Evolutionary conservation across 768 basidiomycete genomes (phyloP), one percentile per base, ranked within the genome.

Genomic region (Tricholomella constricta): DNA sequence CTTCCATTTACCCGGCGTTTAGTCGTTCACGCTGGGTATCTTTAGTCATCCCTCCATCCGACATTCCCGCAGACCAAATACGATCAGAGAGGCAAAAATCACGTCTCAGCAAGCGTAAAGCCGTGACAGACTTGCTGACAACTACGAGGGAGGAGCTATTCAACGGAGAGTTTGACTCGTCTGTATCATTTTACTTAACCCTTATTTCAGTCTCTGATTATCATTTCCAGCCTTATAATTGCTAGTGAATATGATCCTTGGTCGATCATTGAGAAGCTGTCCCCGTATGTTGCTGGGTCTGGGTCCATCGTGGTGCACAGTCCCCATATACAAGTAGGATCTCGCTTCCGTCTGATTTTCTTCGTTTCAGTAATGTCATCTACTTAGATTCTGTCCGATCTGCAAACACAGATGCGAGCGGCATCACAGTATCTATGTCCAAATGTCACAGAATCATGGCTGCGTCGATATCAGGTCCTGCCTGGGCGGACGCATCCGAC

Each of bases 401-500:
- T 90, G 5, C 89, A 96, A 63, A 75, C 76, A 27, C 85, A 81
- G 57, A 70, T 98, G 61, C 83, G 91, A 42, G 71, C 78, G 22
- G 64, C 79, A 35, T 83, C 88, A 8, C 70, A 78, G 55, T 95
- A 84, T 69, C 75, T 98, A 10, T 85, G 84, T 27, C 88, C 93
- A 7, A 85, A 79, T 14, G 72, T 98, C 26, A 88, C 90, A 2
- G 96, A 98, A 69, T 77, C 83, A 10, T 98, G 91, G 88, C 69
- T 92, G 36, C 83, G 96, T 25, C 81, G 83, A 57, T 99, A 98
- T 72, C 96, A 98, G 68, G 87, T 94, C 14, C 77, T 99, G n/a
- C 97, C 97, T 20, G 96, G 97, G 20, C 81, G 97, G 31, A 96
- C 92, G 35, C 97, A 99, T 73, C 97, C 97, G 3, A 84, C 82